phyloP scores from a whole-genome alignment of 2,329 filamentous ascomycete species.

The Sclerotinia spermophila region DNA sequence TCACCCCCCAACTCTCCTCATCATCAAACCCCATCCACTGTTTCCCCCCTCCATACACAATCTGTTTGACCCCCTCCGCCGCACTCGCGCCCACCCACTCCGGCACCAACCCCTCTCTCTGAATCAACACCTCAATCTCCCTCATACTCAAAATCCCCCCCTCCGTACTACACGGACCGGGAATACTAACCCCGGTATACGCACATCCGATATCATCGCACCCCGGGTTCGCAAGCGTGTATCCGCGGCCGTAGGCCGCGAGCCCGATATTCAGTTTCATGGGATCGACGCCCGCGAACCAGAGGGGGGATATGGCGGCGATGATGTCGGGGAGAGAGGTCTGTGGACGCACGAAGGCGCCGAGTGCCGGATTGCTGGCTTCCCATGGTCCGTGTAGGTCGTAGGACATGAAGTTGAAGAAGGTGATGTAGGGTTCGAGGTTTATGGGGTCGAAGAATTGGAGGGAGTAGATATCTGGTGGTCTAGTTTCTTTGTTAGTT shows the following conservation, averaged over 20 bases:
- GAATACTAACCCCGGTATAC: conserved; percentile 25
- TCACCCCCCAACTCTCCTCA: conserved; percentile 22
- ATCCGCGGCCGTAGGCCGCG: conserved; percentile 47
- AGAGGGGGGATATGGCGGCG: conserved; percentile 40
- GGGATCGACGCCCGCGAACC: conserved; percentile 41
- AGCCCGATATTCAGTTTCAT: conserved; percentile 46
- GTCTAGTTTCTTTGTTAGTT: conserved; percentile 24
- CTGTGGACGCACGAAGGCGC: conserved; percentile 39
- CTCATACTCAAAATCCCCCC: conserved; percentile 35
- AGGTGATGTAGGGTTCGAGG: conserved; percentile 34
- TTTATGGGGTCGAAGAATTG: conserved; percentile 34
- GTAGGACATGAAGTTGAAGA: conserved; percentile 39
- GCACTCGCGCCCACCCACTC: conserved; percentile 20
- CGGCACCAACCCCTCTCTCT: conserved; percentile 25
- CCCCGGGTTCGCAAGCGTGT: conserved; percentile 35
- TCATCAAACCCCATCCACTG: conserved; percentile 46
- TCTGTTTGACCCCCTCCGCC: conserved; percentile 24
- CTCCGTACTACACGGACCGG: conserved; percentile 35
- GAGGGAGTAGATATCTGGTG: conserved; percentile 36
- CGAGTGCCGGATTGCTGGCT: conserved; percentile 30
- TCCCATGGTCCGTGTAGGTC: conserved; percentile 45
- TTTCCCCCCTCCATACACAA: conserved; percentile 34
- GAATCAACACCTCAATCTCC: conserved; percentile 38
- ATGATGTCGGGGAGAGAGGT: conserved; percentile 44
- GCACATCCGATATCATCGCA: conserved; percentile 33